Conservation (phyloP, 2,329 filamentous ascomycete genomes). For the Mariannaea elegans region DNA sequence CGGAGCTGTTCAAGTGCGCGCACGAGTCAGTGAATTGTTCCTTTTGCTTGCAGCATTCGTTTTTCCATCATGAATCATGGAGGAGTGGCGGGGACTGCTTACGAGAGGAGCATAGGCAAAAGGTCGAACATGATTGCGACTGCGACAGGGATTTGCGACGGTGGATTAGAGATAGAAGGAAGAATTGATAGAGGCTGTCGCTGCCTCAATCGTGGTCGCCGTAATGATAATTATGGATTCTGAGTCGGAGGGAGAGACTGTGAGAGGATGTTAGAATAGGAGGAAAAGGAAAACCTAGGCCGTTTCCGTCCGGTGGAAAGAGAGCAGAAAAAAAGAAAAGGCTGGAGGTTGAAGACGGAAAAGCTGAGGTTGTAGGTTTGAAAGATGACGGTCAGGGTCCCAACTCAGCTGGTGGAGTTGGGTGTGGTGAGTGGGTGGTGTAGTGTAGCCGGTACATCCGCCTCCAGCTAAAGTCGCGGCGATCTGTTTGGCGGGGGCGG, state of each 20-base stretch:
- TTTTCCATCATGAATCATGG: conserved; percentile 1
- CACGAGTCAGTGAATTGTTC: conserved; percentile 14
- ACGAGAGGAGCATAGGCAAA: conserved; percentile 81
- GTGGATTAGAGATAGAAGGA: conserved; percentile 11
- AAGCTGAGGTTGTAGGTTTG: conserved; percentile 14
- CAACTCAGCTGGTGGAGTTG: conserved; percentile 1
- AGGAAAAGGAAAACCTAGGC: not conserved
- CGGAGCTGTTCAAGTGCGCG: conserved; percentile 64
- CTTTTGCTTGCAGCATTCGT: not conserved
- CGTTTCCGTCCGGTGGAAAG: not conserved
- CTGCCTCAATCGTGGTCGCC: not conserved
- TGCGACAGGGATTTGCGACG: conserved; percentile 4
- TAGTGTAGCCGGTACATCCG: conserved; percentile 34
- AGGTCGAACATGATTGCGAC: conserved; percentile 75
- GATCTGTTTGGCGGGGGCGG: conserved; percentile 17
- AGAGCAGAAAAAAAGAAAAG: not conserved
- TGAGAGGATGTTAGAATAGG: not conserved
- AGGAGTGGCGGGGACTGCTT: conserved; percentile 48
- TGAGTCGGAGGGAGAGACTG: not conserved
- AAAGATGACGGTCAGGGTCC: not conserved
- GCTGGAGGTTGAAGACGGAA: conserved; percentile 1
- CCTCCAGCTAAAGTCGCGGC: not conserved
- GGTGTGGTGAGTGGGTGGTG: not conserved
- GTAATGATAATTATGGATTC: not conserved
- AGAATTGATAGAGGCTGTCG: conserved; percentile 6